phyloP scores from a whole-genome alignment of 352 stramenopile species.

The Blastocystis sp. region DNA sequence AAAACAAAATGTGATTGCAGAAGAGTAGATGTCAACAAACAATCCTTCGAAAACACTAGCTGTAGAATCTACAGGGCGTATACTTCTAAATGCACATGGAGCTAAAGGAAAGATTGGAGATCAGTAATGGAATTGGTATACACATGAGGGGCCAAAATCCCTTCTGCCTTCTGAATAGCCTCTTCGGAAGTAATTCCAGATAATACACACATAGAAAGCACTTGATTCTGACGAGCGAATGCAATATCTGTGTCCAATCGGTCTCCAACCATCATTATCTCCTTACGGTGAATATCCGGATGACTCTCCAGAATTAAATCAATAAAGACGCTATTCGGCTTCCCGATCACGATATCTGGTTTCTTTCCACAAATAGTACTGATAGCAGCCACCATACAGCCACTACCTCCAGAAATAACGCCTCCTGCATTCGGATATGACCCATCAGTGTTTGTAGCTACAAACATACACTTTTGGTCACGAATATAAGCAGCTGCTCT shows the following conservation, averaged over 20 bases:
- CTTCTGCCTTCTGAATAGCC: neutral
- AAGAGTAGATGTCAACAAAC: neutral
- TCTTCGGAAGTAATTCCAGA: constrained; percentile 30
- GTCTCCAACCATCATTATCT: constrained; percentile 49
- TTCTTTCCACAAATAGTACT: constrained; percentile 1
- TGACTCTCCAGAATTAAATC: neutral
- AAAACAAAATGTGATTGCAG: neutral
- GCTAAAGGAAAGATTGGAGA: neutral
- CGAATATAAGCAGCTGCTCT: constrained; percentile 38
- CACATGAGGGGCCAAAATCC: neutral
- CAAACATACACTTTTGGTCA: constrained; percentile 21
- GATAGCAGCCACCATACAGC: constrained; percentile 47
- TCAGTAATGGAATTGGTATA: neutral
- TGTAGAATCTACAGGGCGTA: neutral
- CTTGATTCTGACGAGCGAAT: neutral
- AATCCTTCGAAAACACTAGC: neutral
- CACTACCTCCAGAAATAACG: constrained; percentile 38
- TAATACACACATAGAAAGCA: constrained; percentile 7
- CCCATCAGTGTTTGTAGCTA: constrained; percentile 59
- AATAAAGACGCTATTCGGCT: constrained; percentile 36
- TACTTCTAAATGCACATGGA: neutral
- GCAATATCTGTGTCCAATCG: constrained; percentile 44
- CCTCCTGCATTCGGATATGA: constrained; percentile 44
- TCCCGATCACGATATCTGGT: constrained; percentile 21
- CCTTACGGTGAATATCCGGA: neutral